Evolutionary conservation across 306 rosid species (phyloP).

Genomic region (Quercus dentata): DNA sequence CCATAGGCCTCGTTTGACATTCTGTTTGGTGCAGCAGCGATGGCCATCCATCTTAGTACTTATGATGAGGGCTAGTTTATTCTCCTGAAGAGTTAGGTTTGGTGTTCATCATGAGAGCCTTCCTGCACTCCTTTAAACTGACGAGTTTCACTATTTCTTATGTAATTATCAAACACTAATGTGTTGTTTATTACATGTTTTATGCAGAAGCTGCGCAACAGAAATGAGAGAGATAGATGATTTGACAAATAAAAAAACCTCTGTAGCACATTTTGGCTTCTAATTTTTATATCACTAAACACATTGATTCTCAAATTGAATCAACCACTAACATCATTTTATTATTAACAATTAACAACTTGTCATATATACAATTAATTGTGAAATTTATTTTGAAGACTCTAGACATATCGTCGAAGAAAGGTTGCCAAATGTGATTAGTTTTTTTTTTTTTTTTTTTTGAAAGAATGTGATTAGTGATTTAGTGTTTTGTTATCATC

Average conservation of each 20-base stretch:
- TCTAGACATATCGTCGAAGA: too few relatives aligned
- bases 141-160: slow-evolving; percentile 10
- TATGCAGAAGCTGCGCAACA: background rate
- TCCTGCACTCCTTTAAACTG: background rate
- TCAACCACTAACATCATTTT: too few relatives aligned
- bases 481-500: background rate
- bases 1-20: slow-evolving; percentile 57
- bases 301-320: too few relatives aligned
- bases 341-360: too few relatives aligned
- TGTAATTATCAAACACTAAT: background rate
- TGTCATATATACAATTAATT: too few relatives aligned
- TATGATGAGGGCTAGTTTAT: background rate
- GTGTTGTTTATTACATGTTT: background rate
- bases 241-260: too few relatives aligned
- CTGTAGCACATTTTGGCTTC: too few relatives aligned
- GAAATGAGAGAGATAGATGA: background rate
- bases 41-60: slow-evolving; percentile 18
- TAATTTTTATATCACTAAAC: too few relatives aligned
- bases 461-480: too few relatives aligned
- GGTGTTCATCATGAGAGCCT: background rate
- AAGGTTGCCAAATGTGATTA: too few relatives aligned
- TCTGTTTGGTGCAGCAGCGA: slow-evolving; percentile 47
- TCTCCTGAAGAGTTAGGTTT: background rate
- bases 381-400: too few relatives aligned
- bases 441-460: too few relatives aligned